A percentile compares a stretch with the other conserved stretches of the same genome.
Conservation (phyloP, 352 stramenopile genomes). For the Globisporangium alternatum region DNA sequence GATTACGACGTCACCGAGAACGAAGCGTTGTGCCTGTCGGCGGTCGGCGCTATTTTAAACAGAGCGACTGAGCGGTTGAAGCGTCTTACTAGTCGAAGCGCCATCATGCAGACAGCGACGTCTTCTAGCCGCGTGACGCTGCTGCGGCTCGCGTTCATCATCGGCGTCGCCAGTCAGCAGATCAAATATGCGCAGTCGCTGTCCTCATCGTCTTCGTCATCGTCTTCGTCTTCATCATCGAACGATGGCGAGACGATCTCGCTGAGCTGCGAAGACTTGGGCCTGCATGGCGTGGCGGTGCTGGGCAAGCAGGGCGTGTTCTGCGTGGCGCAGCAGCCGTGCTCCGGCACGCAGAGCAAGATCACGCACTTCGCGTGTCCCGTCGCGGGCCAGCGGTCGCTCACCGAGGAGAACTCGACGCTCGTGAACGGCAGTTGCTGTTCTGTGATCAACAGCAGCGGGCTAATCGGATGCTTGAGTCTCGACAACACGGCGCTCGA, state of each 20-base stretch:
- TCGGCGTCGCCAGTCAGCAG: neutral
- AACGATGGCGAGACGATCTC: constrained; percentile 4
- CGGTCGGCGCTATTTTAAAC: constrained; percentile 2
- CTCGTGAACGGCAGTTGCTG: constrained; percentile 44
- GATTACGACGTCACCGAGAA: neutral
- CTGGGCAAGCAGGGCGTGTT: constrained; percentile 32
- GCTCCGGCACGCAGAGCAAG: constrained; percentile 19
- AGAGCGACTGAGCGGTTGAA: neutral
- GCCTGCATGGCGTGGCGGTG: constrained; percentile 28
- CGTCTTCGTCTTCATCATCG: neutral
- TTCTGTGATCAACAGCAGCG: constrained; percentile 23
- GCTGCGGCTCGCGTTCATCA: constrained; percentile 5
- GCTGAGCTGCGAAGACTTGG: constrained; percentile 11
- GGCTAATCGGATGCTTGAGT: constrained; percentile 32
- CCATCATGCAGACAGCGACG: neutral
- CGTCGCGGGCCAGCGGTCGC: constrained; percentile 17
- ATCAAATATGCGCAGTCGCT: neutral
- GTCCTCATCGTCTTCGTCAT: neutral
- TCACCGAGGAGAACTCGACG: constrained; percentile 3
- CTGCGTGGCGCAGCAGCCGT: constrained; percentile 35
- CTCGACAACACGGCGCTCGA: constrained; percentile 8
- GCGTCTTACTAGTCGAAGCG: neutral
- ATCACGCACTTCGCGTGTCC: constrained; percentile 31
- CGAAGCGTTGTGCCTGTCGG: neutral
- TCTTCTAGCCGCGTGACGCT: neutral